phyloP scores from a whole-genome alignment of 176 grass and related monocot genomes.

The Panicum miliaceum region DNA sequence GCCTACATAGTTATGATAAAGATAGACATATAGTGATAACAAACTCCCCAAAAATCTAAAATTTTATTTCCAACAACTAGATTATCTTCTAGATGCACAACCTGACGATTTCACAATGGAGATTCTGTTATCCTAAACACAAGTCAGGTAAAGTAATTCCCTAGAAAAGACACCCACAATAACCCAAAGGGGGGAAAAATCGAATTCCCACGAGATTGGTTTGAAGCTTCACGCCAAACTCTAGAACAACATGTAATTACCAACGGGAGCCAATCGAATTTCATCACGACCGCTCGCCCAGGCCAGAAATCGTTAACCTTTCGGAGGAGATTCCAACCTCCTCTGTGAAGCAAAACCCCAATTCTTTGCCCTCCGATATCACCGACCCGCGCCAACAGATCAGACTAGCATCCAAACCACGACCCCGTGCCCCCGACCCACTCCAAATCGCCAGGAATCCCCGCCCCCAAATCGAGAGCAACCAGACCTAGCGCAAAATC shows the following conservation, averaged over 20 bases:
- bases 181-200: neutral
- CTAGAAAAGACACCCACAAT: neutral
- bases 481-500: neutral
- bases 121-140: neutral
- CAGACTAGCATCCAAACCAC: neutral
- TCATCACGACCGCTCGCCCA: neutral
- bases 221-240: neutral
- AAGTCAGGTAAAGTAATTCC: neutral
- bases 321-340: neutral
- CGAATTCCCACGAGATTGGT: neutral
- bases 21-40: neutral
- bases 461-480: slow-evolving; percentile 1
- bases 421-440: neutral
- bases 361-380: neutral
- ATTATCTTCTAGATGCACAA: neutral
- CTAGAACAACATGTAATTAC: neutral
- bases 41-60: neutral
- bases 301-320: neutral
- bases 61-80: neutral
- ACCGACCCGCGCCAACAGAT: neutral
- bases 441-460: neutral
- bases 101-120: neutral
- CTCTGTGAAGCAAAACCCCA: neutral
- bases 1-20: neutral
- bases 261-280: neutral